Evolutionary conservation across 2,329 filamentous ascomycete genomes (phyloP).

Genomic region (Macroventuria anomochaeta): DNA sequence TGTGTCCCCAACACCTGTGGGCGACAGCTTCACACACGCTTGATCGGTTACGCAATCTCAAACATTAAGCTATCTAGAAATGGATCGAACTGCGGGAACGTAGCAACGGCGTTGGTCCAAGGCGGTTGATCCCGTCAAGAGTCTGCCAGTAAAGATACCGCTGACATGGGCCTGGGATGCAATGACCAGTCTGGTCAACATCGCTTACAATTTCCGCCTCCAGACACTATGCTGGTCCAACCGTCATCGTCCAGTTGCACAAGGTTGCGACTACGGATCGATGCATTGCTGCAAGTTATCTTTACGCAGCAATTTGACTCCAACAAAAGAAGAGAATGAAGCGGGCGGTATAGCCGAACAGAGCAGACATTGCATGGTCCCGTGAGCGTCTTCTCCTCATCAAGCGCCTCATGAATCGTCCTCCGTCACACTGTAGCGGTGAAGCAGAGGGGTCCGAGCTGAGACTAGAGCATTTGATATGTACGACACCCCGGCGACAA

Average conservation of each 20-base stretch:
- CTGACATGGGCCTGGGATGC: conserved; percentile 44
- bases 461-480: conserved; percentile 15
- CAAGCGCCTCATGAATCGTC: conserved; percentile 3
- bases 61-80: conserved; percentile 10
- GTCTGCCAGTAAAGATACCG: conserved; percentile 34
- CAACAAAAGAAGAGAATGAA: background rate
- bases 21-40: conserved; percentile 4
- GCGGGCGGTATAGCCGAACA: conserved; percentile 3
- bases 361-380: conserved; percentile 1
- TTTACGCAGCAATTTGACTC: background rate
- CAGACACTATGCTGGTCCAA: background rate
- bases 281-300: background rate
- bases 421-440: conserved; percentile 15
- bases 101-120: conserved; percentile 15
- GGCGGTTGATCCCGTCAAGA: conserved; percentile 30
- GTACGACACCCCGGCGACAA: conserved; percentile 7
- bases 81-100: background rate
- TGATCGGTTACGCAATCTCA: conserved; percentile 10
- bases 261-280: background rate
- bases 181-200: conserved; percentile 14
- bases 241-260: background rate
- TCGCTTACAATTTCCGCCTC: background rate
- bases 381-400: conserved; percentile 7
- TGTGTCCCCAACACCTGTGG: background rate
- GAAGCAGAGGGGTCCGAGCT: conserved; percentile 16